Evolutionary conservation across 1,284 basidiomycete species (phyloP), one percentile per base, ranked within the genome.

Genomic region (Moesziomyces globuligerus): DNA sequence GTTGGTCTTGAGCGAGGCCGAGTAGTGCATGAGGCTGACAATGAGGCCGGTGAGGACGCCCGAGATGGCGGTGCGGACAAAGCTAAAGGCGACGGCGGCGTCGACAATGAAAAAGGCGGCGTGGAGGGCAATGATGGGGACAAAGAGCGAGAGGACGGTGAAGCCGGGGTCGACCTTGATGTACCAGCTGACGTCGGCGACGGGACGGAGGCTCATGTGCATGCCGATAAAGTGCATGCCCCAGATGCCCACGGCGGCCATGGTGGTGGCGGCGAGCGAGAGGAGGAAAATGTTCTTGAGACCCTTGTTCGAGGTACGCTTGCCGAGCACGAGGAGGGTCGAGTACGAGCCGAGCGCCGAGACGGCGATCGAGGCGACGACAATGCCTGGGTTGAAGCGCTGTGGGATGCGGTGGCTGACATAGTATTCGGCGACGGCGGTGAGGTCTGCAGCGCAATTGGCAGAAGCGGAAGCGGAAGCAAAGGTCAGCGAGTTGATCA

Each of bases 21-120:
- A 84, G 75, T 84, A 85, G 80, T 86, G 84, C 84, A 85, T 85
- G 39, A 84, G 76, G 69, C 79, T 76, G 91, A 94, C 84, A 88
- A 92, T 60, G 87, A 91, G 45, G 85, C 89, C 72, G 89, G 94
- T 83, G 88, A 93, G 83, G 84, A 91, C 43, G 86, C 92, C 69
- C 87, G 90, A 64, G 85, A 84, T 61, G 38, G 79, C 40, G 50
- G 84, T 83, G 52, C 85, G 81, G 77, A 81, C 83, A 23, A 81
- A 57, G 48, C 77, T 75, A 59, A 85, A 83, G 36, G 84, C 78
- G 43, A 81, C 67, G 53, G 84, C 83, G 17, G 81, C 78, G 25
- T 84, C 85, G 51, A 85, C 75, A 70, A 86, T 83, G 79, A 85
- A 81, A 74, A 86, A 86, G 10, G 85, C 84, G 41, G 83, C 75